Percentiles rank a stretch among this genome's conserved stretches.
Conservation (phyloP, 179 eudicot genomes). For the Dionaea muscipula region DNA sequence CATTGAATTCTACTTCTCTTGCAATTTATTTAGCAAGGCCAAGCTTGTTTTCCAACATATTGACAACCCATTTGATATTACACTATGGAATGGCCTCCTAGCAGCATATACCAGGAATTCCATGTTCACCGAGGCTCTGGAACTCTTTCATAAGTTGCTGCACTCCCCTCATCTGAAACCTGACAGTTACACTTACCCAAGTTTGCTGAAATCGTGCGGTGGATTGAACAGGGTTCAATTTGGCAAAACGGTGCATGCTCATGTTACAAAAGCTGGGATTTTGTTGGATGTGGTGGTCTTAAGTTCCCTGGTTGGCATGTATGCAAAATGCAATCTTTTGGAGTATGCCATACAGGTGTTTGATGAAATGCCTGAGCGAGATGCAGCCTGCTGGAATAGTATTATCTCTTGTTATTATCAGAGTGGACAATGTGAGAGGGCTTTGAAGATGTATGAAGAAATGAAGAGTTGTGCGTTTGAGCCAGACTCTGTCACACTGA, state of each 20-base stretch:
- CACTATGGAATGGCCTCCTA: constrained; percentile 11
- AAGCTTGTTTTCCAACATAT: constrained; percentile 6
- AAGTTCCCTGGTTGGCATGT: constrained; percentile 47
- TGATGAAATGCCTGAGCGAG: constrained; percentile 39
- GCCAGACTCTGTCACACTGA: constrained; percentile 60
- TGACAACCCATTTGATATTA: constrained; percentile 2
- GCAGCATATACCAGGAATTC: constrained; percentile 10
- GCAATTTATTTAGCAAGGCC: constrained; percentile 7
- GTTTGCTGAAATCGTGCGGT: constrained; percentile 12
- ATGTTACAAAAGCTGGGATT: constrained; percentile 34
- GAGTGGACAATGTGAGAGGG: constrained; percentile 31
- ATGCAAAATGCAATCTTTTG: constrained; percentile 46
- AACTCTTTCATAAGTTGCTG: constrained; percentile 5
- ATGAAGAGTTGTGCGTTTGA: constrained; percentile 37
- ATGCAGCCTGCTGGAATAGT: constrained; percentile 53
- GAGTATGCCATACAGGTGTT: constrained; percentile 40
- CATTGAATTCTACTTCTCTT: constrained; percentile 8
- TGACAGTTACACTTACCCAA: constrained; percentile 13
- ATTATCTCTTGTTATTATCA: constrained; percentile 56
- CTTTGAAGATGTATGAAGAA: constrained; percentile 38
- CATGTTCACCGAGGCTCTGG: constrained; percentile 9
- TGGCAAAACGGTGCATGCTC: constrained; percentile 53
- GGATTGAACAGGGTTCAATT: constrained; percentile 25
- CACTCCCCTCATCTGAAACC: constrained; percentile 7
- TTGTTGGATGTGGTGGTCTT: constrained; percentile 27